These are phyloP conservation scores for Fraxinus floribunda DNA, from an alignment of 305 asterid species.

Conservation along the genomic window DNA sequence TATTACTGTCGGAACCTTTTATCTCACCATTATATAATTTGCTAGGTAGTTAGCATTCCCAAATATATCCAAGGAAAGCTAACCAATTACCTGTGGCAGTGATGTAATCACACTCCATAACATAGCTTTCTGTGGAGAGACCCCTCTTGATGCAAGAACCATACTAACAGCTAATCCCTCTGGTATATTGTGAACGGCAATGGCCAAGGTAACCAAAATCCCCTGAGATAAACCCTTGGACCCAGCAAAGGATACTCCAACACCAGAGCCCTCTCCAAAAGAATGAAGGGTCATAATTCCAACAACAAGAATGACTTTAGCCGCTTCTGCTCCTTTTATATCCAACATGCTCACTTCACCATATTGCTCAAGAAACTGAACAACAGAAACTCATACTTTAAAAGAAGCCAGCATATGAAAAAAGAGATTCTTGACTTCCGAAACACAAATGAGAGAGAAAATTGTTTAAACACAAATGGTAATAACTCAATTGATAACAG, in stretches of 20 bases:
- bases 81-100: slow-evolving; percentile 73
- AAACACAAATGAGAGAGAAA: neutral
- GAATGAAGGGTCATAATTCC: slow-evolving; percentile 99
- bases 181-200: slow-evolving; percentile 96
- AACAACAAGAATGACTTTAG: slow-evolving; percentile 86
- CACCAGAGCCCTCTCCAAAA: slow-evolving; percentile 98
- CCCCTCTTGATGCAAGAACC: slow-evolving; percentile 98
- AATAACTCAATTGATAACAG: neutral
- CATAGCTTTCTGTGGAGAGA: slow-evolving; percentile 94
- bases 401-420: neutral
- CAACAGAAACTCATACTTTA: neutral
- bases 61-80: slow-evolving; percentile 1
- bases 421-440: neutral
- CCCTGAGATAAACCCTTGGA: slow-evolving; percentile 95
- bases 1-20: neutral
- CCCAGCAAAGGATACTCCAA: slow-evolving; percentile 98
- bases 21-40: neutral
- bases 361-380: slow-evolving; percentile 84
- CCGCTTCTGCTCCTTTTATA: slow-evolving; percentile 96
- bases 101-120: slow-evolving; percentile 94
- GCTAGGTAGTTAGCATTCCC: slow-evolving; percentile 1
- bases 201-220: slow-evolving; percentile 80
- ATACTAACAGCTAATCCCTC: slow-evolving; percentile 98
- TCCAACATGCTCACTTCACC: slow-evolving; percentile 99
- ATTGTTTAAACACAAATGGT: neutral